Evolutionary conservation across 495 filamentous ascomycete species (phyloP).

Genomic region (Pseudoneurospora amorphoporcata): DNA sequence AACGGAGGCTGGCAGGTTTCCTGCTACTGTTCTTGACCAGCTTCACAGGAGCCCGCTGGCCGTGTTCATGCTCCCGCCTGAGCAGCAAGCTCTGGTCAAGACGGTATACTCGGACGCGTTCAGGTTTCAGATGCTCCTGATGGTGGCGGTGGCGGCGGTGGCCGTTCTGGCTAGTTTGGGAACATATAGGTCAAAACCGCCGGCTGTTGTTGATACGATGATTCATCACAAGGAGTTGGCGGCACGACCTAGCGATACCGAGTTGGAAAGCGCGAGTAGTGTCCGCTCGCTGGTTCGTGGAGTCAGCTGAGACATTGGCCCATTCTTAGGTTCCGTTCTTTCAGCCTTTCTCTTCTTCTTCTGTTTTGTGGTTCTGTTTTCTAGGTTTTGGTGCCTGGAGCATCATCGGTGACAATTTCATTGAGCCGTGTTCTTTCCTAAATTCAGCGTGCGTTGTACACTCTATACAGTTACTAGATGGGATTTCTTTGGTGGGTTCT

Average conservation of each 20-base stretch:
- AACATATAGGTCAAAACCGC: conserved; percentile 9
- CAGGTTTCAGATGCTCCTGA: conserved; percentile 14
- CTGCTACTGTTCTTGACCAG: conserved; percentile 2
- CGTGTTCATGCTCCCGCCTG: not conserved
- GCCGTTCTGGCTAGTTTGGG: conserved; percentile 20
- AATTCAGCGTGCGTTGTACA: not conserved
- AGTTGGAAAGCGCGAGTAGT: conserved; percentile 19
- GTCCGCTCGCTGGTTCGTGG: conserved; percentile 1
- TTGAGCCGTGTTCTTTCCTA: not conserved
- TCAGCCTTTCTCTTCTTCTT: not conserved
- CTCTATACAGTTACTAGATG: not conserved
- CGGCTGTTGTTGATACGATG: conserved; percentile 13
- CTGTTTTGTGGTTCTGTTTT: not conserved
- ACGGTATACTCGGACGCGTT: conserved; percentile 15
- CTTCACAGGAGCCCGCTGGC: conserved; percentile 13
- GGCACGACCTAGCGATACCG: conserved; percentile 9
- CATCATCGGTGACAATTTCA: not conserved
- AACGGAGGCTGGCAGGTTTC: conserved; percentile 8
- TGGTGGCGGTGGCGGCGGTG: conserved; percentile 16
- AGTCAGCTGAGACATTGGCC: not conserved
- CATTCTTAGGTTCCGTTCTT: too few species aligned
- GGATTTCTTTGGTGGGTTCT: not conserved
- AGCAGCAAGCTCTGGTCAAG: conserved; percentile 1
- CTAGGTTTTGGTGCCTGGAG: not conserved
- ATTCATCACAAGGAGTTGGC: conserved; percentile 15